Evolutionary conservation across 441 rosid species (phyloP).

Genomic region (Gossypium gossypioides): DNA sequence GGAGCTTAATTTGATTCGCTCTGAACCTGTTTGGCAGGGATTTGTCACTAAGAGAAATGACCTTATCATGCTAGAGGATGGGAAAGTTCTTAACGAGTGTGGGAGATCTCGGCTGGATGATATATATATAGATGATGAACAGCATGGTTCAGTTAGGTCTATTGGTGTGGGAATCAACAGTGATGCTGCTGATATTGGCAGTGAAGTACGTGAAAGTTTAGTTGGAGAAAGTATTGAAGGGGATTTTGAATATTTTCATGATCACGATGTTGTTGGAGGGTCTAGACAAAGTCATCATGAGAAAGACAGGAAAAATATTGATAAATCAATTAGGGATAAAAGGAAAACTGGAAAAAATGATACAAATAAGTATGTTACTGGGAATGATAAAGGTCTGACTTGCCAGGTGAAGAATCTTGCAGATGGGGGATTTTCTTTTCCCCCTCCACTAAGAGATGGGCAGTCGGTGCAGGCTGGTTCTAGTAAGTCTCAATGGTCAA

Average conservation of each 20-base stretch:
- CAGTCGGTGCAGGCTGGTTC: conserved; percentile 42
- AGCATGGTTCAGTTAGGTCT: conserved; percentile 83
- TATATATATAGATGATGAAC: conserved; percentile 68
- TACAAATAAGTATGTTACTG: conserved; percentile 31
- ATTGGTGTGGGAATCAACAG: conserved; percentile 92
- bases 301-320: conserved; percentile 40
- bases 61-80: conserved; percentile 53
- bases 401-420: conserved; percentile 36
- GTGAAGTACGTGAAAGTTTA: conserved; percentile 75
- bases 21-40: conserved; percentile 92
- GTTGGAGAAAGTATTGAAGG: conserved; percentile 84
- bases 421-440: conserved; percentile 67
- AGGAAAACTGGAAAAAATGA: conserved; percentile 42
- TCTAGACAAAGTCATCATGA: conserved; percentile 39
- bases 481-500: conserved; percentile 52
- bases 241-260: conserved; percentile 59
- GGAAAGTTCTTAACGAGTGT: conserved; percentile 35
- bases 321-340: conserved; percentile 32
- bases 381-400: conserved; percentile 37
- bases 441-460: conserved; percentile 57
- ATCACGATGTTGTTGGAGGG: conserved; percentile 44
- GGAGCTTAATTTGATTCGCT: conserved; percentile 62
- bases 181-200: conserved; percentile 84
- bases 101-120: conserved; percentile 51
- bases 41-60: conserved; percentile 79